Percentiles rank a stretch among this genome's conserved stretches.
Evolutionary conservation across 2,329 filamentous ascomycete species (phyloP).

Genomic region (Rasamsonia emersonii): DNA sequence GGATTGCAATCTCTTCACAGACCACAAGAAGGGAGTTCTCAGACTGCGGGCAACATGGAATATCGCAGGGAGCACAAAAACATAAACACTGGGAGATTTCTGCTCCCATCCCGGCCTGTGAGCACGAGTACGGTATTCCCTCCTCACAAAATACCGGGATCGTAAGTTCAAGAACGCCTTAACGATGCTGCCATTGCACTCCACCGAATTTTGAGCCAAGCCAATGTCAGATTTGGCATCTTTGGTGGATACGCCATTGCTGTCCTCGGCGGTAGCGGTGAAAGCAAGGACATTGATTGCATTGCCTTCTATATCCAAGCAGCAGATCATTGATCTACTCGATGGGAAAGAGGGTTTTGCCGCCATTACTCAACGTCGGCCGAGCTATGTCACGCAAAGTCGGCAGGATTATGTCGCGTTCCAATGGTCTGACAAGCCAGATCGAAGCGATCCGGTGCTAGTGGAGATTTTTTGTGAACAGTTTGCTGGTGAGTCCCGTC

Average conservation of each 20-base stretch:
- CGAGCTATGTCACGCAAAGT: too few relatives aligned
- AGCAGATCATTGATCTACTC: slow-evolving; percentile 10
- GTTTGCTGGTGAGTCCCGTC: slow-evolving; percentile 9
- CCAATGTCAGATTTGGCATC: slow-evolving; percentile 10
- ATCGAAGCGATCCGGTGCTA: slow-evolving; percentile 8
- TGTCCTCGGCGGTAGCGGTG: slow-evolving; percentile 8
- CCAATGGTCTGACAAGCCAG: slow-evolving; percentile 12
- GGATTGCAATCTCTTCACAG: too few relatives aligned
- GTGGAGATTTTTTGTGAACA: slow-evolving; percentile 10
- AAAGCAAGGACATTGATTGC: slow-evolving; percentile 14
- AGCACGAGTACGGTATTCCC: too few relatives aligned
- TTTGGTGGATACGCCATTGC: slow-evolving; percentile 13
- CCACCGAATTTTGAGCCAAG: slow-evolving; percentile 7
- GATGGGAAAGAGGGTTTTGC: slow-evolving; percentile 10
- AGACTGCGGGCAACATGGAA: too few relatives aligned
- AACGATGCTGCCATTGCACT: slow-evolving; percentile 13
- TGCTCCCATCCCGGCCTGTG: too few relatives aligned
- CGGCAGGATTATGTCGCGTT: slow-evolving; percentile 14
- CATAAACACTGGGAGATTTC: too few relatives aligned
- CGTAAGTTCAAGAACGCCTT: slow-evolving; percentile 10
- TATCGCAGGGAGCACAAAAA: too few relatives aligned
- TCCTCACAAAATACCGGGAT: too few relatives aligned
- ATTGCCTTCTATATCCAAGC: slow-evolving; percentile 10
- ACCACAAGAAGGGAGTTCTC: too few relatives aligned
- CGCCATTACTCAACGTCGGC: too few relatives aligned